Evolutionary conservation across 352 stramenopile species (phyloP), one percentile per base, ranked within the genome.

Genomic region (Pythium dissotocum): DNA sequence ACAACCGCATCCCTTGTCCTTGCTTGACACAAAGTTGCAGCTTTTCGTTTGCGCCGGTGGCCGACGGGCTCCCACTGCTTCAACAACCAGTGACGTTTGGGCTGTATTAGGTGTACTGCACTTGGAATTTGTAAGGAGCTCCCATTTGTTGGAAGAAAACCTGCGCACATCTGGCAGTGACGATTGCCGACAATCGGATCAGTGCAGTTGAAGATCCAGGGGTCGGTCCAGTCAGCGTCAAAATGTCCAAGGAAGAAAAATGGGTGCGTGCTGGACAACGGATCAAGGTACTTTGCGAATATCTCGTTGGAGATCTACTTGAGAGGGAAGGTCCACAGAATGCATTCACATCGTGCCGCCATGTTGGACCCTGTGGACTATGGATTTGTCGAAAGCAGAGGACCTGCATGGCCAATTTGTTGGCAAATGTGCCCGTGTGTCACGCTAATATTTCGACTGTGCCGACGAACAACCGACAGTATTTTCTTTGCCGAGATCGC

Each of bases 1-100:
- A 42, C n/a, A 58, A 53, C 60, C 59, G 21, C 59, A 65, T 38
- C 59, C 59, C 59, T 65, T 38, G 44, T 51, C 46, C 33, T 30
- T 58, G 28, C 33, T 30, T 58, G 28, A 51, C 48, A n/a, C 59
- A 32, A 59, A 51, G 26, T 58, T 48, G 32, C 59, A 65, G 44
- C 35, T 44, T 24, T 44, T 59, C 53, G n/a, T 44, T 40, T 24
- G 26, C 24, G 44, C 33, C 56, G 55, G 33, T 36, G 49, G 32
- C 2, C 26, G 18, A 24, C 24, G 58, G 21, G 49, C 8, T 65
- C 49, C 46, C 49, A 42, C 30, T 7, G n/a, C 49, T 66, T 66
- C 48, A 66, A 66, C 35, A 51, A 49, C 48, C 60, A 1, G 49
- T 52, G 49, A 65, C 48, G 49, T 30, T 58, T 63, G 10, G 56